Base-by-base conservation (phyloP, 495 filamentous ascomycete species). In the Penicillium dipodomyicola region DNA sequence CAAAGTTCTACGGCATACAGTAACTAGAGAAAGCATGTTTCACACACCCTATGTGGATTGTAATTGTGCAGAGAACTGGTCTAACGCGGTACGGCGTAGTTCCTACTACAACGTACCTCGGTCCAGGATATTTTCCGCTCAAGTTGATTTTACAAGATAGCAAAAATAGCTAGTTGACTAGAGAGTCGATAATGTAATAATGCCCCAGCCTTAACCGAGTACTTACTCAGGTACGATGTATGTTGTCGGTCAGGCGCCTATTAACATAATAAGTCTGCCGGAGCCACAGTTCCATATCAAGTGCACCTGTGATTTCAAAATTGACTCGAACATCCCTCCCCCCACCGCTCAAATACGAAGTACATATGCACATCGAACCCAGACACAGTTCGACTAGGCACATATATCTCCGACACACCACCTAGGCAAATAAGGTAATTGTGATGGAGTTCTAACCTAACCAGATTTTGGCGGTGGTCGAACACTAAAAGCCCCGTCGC, bases 21-120 rank as follows among this genome's bases (percentile, higher is more conserved):
- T 49, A n/a, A n/a, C n/a, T n/a, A 49, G 30, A 37, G 17, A 12
- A 9, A 51, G 33, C 35, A 27, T 17, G 48, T 40, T 29, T 51
- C 33, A 30, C 29, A 9, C 10, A 51, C 6, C 3, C 17, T n/a
- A 15, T 45, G 23, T 22, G 43, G 43, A 25, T 9, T 45, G 14
- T 29, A 15, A 47, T 47, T 27, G 1, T 32, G 12, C 5, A 37
- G 15, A 37, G 33, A 37, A n/a, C 33, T 15, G 33, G 33, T 37
- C 33, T 37, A 37, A 37, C 14, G 33, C 33, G 5, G 33, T 37
- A 37, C 33, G 33, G 33, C 14, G 33, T 37, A 8, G 33, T 37
- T 37, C 14, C 33, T 37, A 5, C 33, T 37, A 37, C 33, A 37
- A 37, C 33, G 9, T 11, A 30, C 29, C 29, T 30, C 29, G 14